Evolutionary conservation across 495 filamentous ascomycete species (phyloP), one percentile per base, ranked within the genome.

Genomic region (Evernia prunastri): DNA sequence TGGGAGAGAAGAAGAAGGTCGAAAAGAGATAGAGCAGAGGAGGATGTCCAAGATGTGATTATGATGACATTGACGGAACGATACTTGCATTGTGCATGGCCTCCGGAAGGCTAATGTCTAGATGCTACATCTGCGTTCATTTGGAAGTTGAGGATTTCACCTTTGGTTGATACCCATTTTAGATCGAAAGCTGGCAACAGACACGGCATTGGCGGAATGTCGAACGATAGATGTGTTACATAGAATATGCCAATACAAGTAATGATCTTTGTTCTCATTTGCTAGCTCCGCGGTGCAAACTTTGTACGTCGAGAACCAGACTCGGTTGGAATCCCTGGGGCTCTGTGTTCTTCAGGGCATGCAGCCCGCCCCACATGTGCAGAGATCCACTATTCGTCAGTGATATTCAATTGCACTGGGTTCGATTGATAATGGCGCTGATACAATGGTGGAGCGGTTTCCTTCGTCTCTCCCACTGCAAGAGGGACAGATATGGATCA

Each of bases 161-260:
- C 18, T 20, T 13, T 17, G 27, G 25, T 53, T 18, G 49, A 53
- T 53, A 53, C 49, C 49, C 49, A 25, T 53, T 53, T 53, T 53
- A 53, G 49, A 53, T 53, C 25, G 27, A 53, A n/a, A 53, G 49
- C 49, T 53, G 49, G 49, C 49, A 53, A 53, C 49, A 53, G 49
- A 53, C 49, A 53, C 31, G 45, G 27, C 23, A 12, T 49, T 25
- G 45, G 45, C 45, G 45, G 27, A 27, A 49, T 25, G 20, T 11
- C 27, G 9, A 25, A 47, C 4, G 20, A n/a, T 25, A 49, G n/a
- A 49, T 23, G n/a, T 27, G 10, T 33, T 18, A 51, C 4, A 33
- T 18, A 33, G 27, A 53, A 31, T 31, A 27, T 29, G 9, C 15
- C 20, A 53, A 51, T 8, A 12, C 1, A 20, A 43, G 4, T 4